Conservation (phyloP, 1,139 yeast species). For the Spencermartinsiella ligniputridi region DNA sequence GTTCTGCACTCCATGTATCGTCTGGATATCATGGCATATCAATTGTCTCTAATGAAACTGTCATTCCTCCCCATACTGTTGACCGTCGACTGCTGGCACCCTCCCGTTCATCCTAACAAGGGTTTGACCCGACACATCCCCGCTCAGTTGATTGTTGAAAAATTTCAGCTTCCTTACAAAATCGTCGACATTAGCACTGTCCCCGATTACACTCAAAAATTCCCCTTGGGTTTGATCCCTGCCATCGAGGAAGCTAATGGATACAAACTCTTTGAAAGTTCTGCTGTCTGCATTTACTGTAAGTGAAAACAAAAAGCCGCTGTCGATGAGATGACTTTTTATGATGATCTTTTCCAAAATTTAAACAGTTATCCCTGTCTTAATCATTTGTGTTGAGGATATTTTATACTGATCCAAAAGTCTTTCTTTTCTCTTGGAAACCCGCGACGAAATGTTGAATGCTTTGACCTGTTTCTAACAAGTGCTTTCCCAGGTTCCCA, state of each 20-base stretch:
- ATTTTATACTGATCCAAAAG: slow-evolving; percentile 18
- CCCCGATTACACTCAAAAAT: slow-evolving; percentile 47
- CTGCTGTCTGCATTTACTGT: slow-evolving; percentile 59
- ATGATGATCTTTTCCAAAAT: slow-evolving; percentile 33
- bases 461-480: slow-evolving; percentile 9
- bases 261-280: slow-evolving; percentile 67
- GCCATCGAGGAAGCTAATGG: slow-evolving; percentile 80
- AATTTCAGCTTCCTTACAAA: slow-evolving; percentile 66
- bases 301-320: slow-evolving; percentile 19
- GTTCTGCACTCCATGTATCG: too few relatives aligned
- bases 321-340: slow-evolving; percentile 3
- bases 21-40: too few relatives aligned
- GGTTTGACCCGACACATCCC: slow-evolving; percentile 36
- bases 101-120: too few relatives aligned
- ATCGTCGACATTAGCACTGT: slow-evolving; percentile 45
- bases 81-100: too few relatives aligned
- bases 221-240: slow-evolving; percentile 76
- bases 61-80: too few relatives aligned
- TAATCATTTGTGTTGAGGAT: slow-evolving; percentile 71
- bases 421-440: neutral
- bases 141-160: slow-evolving; percentile 62
- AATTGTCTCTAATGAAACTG: too few relatives aligned
- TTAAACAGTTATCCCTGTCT: slow-evolving; percentile 91
- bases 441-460: too few relatives aligned
- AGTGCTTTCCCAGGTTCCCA: slow-evolving; percentile 32